Evolutionary conservation across 306 rosid species (phyloP).

Genomic region (Rosa chinensis): DNA sequence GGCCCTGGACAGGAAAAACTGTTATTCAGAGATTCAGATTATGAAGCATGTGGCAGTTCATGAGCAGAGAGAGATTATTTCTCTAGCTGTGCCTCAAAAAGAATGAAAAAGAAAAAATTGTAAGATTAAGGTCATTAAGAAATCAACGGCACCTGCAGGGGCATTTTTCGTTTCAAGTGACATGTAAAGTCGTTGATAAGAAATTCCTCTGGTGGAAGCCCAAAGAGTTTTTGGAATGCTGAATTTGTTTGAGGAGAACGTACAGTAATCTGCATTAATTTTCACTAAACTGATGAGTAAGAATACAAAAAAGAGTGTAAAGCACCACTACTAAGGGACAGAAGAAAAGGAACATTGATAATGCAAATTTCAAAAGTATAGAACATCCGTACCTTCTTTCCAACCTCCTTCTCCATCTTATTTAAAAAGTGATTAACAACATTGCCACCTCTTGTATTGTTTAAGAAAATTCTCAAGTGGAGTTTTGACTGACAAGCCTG

Average conservation of each 20-base stretch:
- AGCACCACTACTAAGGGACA: slow-evolving; percentile 9
- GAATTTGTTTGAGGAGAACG: slow-evolving; percentile 98
- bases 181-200: slow-evolving; percentile 95
- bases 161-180: slow-evolving; percentile 94
- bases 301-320: slow-evolving; percentile 19
- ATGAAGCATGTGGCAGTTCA: slow-evolving; percentile 20
- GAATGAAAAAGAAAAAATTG: not conserved
- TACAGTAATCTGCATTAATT: slow-evolving; percentile 60
- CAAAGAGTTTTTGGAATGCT: slow-evolving; percentile 89
- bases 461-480: slow-evolving; percentile 83
- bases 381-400: slow-evolving; percentile 70
- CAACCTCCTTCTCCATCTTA: slow-evolving; percentile 99
- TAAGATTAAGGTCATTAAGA: not conserved
- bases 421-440: slow-evolving; percentile 70
- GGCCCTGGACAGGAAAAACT: slow-evolving; percentile 61
- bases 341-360: slow-evolving; percentile 16
- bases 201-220: slow-evolving; percentile 95
- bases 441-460: slow-evolving; percentile 75
- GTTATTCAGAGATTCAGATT: slow-evolving; percentile 23
- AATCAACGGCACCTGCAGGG: slow-evolving; percentile 65
- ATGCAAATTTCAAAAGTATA: slow-evolving; percentile 18
- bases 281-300: slow-evolving; percentile 19
- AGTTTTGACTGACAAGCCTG: slow-evolving; percentile 77
- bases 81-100: slow-evolving; percentile 6
- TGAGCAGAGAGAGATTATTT: slow-evolving; percentile 19